phyloP scores from a whole-genome alignment of 306 rosid species.

The Acacia crassicarpa region DNA sequence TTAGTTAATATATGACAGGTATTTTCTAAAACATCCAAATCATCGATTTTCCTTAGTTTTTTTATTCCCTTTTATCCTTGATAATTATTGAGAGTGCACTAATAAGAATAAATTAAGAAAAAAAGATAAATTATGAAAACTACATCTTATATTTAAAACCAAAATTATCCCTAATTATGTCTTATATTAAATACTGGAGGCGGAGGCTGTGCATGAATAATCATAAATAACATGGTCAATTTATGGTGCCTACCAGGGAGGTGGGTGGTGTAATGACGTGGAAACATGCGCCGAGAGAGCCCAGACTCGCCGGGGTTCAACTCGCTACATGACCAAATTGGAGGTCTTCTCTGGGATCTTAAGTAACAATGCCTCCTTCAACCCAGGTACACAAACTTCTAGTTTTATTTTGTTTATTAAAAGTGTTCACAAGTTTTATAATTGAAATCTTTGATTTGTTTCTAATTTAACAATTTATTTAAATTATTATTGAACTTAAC shows the following conservation, averaged over 20 bases:
- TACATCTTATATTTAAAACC: no score
- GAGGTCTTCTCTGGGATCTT: conserved; percentile 80
- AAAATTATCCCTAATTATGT: fast-evolving
- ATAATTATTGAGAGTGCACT: no score
- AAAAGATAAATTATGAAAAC: no score
- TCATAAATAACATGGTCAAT: conserved; percentile 1
- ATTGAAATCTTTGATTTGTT: neutral
- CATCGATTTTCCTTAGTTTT: no score
- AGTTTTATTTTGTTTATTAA: neutral
- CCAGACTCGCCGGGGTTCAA: conserved; percentile 70
- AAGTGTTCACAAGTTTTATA: neutral
- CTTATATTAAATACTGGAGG: no score
- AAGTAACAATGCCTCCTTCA: conserved; percentile 70
- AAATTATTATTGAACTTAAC: neutral
- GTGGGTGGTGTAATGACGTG: conserved; percentile 95
- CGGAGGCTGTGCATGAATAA: neutral
- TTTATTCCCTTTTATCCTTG: no score
- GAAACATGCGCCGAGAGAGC: conserved; percentile 84
- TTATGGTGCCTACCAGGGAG: conserved; percentile 57
- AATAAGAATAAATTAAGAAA: no score
- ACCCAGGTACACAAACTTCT: conserved; percentile 62
- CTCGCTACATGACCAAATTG: conserved; percentile 63
- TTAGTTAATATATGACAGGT: no score
- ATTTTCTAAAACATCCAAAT: no score
- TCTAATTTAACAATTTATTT: neutral